Base-by-base conservation (phyloP, 805 yeast species). In the Metschnikowia santaceciliae region DNA sequence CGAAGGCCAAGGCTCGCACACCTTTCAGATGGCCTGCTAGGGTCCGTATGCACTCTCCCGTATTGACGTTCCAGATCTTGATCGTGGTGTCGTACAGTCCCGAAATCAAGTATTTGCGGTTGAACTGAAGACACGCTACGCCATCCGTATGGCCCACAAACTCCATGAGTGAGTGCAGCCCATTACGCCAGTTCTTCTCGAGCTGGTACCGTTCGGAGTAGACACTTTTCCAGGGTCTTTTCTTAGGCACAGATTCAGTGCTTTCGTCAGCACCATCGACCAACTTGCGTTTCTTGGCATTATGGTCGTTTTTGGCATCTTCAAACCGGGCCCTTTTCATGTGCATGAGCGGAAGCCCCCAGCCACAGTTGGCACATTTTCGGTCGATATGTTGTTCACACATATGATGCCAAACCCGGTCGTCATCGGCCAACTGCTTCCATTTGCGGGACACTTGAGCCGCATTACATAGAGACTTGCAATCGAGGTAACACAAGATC, bases 341-440 rank as follows among this genome's bases (percentile, higher is more conserved):
- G 62, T 90, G 96, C 82, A 94, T 80, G 53, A 94, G 72, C 2
- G 99, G 99, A 56, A 94, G 76, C 4, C 99, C 99, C 99, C 99
- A 94, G 14, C 99, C 99, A 71, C 99, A 94, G 63, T 89, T 89
- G 37, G 97, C 96, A 71, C 99, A 94, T 68, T 94, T 94, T 53
- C 96, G 79, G 70, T 94, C 99, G 49, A 94, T 94, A 68, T 94
- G 99, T 70, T 94, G 99, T 65, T 90, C 96, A 65, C 99, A 94
- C 90, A 94, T 86, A 58, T 92, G 91, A 65, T 92, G 94, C 99
- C 99, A 94, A 2, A 94, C 97, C 46, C 95, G 72, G 63, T 94
- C 98, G 65, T 92, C 97, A 67, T 94, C 97, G 1, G 99, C 98
- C 52, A 94, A 72, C 50, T 74, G 72, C 64, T 88, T 84, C 99